Evolutionary conservation across 345 rosid genomes (phyloP), one percentile per base, ranked within the genome.

Genomic region (Gossypium mustelinum): DNA sequence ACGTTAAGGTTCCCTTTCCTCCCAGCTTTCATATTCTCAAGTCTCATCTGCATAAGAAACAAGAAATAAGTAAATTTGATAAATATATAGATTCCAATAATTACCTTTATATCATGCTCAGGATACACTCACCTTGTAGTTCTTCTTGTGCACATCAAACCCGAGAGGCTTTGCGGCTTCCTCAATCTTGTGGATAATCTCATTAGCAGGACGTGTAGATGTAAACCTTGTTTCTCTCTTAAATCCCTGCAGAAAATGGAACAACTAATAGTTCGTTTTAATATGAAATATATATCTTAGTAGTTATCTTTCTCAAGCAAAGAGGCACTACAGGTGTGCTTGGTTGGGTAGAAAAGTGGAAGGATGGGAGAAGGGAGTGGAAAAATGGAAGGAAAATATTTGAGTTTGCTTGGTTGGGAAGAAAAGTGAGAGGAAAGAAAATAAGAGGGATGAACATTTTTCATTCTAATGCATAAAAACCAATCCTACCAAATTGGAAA

Each of bases 81-180:
- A 25, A 9, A 48, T 47, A 61, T 10, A 69, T 3, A 61, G 48
- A 61, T 45, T 52, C 52, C 67, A 48, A 48, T 52, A 50, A 12
- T 48, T 74, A 27, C 59, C 18, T 43, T 62, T 9, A 24, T 20
- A 52, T 51, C 60, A 51, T 16, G 56, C 12, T 39, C 62, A 10
- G 41, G 34, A 56, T 44, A 16, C 8, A 27, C 78, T 81, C 24
- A 88, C 97, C 97, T 91, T 94, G 80, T 94, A 94, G 73, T 91
- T 92, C 78, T 94, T 94, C 88, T 92, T 94, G 71, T 86, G 95
- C 9, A 94, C 91, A 79, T 88, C 98, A 34, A 91, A 94, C 34
- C 97, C 98, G 10, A 94, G 97, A 80, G 98, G 98, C 83, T 89
- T 89, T 24, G 90, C 97, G 55, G 94, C 97, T 87, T 86, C 88